phyloP scores from a whole-genome alignment of 331 rosid species.

The Acacia pycnantha region DNA sequence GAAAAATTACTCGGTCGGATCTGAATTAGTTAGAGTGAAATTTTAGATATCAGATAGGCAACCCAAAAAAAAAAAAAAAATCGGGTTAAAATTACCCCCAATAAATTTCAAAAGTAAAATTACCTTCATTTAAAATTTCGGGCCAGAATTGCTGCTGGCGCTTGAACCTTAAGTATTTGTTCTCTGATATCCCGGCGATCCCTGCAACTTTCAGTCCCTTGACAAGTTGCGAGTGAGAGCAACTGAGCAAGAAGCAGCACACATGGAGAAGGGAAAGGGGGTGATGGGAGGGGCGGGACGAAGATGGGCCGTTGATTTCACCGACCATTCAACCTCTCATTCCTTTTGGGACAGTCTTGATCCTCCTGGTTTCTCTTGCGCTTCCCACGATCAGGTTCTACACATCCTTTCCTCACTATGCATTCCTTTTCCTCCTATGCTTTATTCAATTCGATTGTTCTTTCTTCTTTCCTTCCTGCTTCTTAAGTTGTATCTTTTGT shows the following conservation, averaged over 20 bases:
- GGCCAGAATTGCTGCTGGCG: no score
- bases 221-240: not conserved
- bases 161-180: no score
- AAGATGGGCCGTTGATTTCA: slow-evolving; percentile 86
- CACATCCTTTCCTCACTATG: not conserved
- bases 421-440: not conserved
- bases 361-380: slow-evolving; percentile 92
- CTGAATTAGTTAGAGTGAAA: no score
- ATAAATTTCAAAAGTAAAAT: no score
- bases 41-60: no score
- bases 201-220: not conserved
- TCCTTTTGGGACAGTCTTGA: slow-evolving; percentile 62
- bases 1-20: no score
- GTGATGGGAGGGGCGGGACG: slow-evolving; percentile 58
- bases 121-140: no score
- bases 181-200: not conserved
- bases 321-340: slow-evolving; percentile 59
- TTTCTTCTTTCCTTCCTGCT: not conserved
- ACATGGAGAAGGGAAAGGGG: slow-evolving; percentile 83
- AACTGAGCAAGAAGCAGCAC: not conserved
- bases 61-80: no score
- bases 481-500: not conserved
- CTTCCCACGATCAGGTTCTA: slow-evolving; percentile 74
- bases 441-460: not conserved
- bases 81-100: no score